Evolutionary conservation across 805 yeast species (phyloP), one percentile per base, ranked within the genome.

Genomic region (Scheffersomyces amazonensis): DNA sequence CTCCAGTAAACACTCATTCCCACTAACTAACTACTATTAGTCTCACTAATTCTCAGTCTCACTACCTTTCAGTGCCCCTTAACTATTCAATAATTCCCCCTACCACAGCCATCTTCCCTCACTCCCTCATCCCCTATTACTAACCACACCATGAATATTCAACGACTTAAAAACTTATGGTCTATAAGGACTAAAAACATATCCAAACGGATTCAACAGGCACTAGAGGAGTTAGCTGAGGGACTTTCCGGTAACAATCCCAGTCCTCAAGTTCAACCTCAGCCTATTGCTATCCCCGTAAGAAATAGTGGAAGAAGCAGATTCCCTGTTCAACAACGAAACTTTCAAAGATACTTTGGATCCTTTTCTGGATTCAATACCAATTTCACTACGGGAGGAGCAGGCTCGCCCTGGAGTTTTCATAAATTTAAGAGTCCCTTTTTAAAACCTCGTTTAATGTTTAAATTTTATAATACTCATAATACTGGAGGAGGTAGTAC

Each of bases 181-280:
- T 60, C 74, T 41, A 62, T 66, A 35, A 49, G 50, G 42, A 62
- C 77, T 12, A 62, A 72, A 35, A 68, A 64, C 48, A 64, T 78
- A 16, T 71, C 76, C 24, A 60, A 69, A 44, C 73, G 71, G 39
- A 59, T 73, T 41, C 68, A 71, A 41, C 69, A 69, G 51, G 66
- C 70, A 20, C 61, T 76, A 18, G 72, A 73, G 45, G 80, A 76
- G 41, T 58, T 76, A 38, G 66, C 69, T 24, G 69, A 66, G 47
- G 59, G 47, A 22, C 42, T 62, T 25, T 46, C 53, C 20, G 44
- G 53, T n/a, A 52, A 52, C 22, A 52, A 56, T 27, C n/a, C n/a
- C n/a, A 56, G 55, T 16, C 46, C 46, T 11, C 62, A 53, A 11
- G 59, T 48, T 23, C 58, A 66, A 2, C 64, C 63, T 3, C 55